phyloP scores from a whole-genome alignment of 1,284 basidiomycete genomes.

The Pyrrhoderma noxium region DNA sequence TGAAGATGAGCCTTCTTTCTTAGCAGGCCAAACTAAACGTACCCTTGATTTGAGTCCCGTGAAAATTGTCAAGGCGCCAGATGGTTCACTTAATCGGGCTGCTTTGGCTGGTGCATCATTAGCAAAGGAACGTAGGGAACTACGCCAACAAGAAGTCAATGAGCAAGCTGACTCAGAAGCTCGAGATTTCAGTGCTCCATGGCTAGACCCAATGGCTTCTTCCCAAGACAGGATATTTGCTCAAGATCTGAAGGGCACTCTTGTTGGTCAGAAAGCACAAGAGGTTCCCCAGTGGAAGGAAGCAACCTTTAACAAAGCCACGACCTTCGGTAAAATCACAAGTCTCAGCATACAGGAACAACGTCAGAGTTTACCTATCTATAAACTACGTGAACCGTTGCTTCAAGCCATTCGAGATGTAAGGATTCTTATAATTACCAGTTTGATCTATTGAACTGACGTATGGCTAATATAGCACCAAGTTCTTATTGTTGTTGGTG shows the following conservation, averaged over 20 bases:
- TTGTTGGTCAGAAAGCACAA: slow-evolving; percentile 76
- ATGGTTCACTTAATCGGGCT: slow-evolving; percentile 92
- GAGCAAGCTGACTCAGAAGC: slow-evolving; percentile 92
- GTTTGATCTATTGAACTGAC: background rate
- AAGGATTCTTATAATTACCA: slow-evolving; percentile 26
- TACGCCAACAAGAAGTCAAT: slow-evolving; percentile 91
- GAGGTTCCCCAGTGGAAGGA: slow-evolving; percentile 90
- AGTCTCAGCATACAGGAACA: slow-evolving; percentile 91
- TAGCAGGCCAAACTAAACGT: slow-evolving; percentile 92
- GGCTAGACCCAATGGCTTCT: slow-evolving; percentile 97
- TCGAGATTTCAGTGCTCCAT: slow-evolving; percentile 89
- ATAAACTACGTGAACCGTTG: slow-evolving; percentile 89
- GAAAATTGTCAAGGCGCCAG: slow-evolving; percentile 93
- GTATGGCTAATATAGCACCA: slow-evolving; percentile 62
- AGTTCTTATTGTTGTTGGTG: slow-evolving; percentile 89
- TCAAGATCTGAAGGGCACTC: slow-evolving; percentile 82
- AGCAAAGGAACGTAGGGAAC: slow-evolving; percentile 91
- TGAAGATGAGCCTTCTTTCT: slow-evolving; percentile 95
- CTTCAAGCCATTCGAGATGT: slow-evolving; percentile 89
- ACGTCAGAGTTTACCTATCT: slow-evolving; percentile 86
- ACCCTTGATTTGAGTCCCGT: slow-evolving; percentile 95
- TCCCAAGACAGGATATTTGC: slow-evolving; percentile 85
- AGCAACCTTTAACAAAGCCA: slow-evolving; percentile 93
- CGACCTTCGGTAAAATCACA: slow-evolving; percentile 92
- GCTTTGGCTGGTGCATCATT: slow-evolving; percentile 89